Percentiles rank a stretch among this genome's conserved stretches.
phyloP scores from a whole-genome alignment of 345 rosid genomes.

The Eucalyptus tenuipes region DNA sequence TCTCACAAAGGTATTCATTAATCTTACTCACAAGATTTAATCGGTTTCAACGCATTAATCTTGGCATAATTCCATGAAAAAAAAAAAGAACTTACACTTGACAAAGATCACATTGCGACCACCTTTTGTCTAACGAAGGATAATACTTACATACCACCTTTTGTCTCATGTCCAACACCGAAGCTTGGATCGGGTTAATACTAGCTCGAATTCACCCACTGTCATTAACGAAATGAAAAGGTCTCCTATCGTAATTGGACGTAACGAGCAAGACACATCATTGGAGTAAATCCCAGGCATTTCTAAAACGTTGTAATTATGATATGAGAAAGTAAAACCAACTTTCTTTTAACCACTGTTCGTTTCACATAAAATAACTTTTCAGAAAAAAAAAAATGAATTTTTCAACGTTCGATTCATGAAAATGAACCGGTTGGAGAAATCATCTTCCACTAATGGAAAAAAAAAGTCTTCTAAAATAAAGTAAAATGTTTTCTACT shows the following conservation, averaged over 20 bases:
- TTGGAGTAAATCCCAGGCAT: not conserved
- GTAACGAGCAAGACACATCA: not conserved
- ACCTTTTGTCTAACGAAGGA: too few species aligned
- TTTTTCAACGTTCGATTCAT: accelerated
- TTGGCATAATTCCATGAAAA: too few species aligned
- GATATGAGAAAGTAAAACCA: not conserved
- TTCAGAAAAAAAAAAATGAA: too few species aligned
- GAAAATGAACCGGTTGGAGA: accelerated
- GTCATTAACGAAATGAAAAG: not conserved
- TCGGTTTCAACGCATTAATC: too few species aligned
- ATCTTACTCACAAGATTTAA: too few species aligned
- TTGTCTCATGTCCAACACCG: too few species aligned
- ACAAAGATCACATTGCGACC: too few species aligned
- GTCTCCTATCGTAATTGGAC: not conserved
- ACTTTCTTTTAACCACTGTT: not conserved
- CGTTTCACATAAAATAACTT: accelerated
- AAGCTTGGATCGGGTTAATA: not conserved
- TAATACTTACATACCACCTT: too few species aligned
- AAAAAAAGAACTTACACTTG: too few species aligned
- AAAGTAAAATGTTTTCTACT: accelerated
- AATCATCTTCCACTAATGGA: accelerated
- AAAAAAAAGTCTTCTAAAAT: too few species aligned
- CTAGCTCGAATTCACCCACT: not conserved
- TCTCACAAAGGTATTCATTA: too few species aligned
- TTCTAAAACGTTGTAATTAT: not conserved